Evolutionary conservation across 23 red algal species (phyloP).

Genomic region (Gracilaria domingensis): DNA sequence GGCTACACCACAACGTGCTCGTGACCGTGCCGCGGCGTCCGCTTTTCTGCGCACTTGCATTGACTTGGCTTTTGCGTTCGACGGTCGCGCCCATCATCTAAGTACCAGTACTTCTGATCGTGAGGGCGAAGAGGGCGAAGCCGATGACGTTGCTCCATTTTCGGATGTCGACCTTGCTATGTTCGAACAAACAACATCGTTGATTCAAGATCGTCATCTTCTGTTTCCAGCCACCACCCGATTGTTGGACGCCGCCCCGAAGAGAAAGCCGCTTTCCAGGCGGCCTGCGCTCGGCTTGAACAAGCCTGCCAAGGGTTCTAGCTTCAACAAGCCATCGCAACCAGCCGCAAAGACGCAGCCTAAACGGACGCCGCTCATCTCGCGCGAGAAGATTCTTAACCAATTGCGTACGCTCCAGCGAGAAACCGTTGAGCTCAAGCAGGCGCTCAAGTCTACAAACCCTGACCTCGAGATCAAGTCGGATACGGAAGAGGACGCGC

Average conservation of each 20-base stretch:
- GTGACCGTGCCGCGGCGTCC: constrained; percentile 38
- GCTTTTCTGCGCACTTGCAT: constrained; percentile 41
- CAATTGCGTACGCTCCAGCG: constrained; percentile 17
- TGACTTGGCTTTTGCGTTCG: constrained; percentile 48
- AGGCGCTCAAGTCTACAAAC: not conserved
- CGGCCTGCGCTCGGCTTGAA: not conserved
- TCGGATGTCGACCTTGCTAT: not conserved
- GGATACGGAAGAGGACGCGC: not conserved
- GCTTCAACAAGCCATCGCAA: not conserved
- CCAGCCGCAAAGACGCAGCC: not conserved
- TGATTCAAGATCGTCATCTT: not conserved
- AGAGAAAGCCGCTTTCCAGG: not conserved
- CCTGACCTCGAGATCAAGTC: not conserved
- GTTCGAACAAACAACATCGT: not conserved
- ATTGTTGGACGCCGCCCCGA: not conserved
- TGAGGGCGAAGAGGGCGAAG: not conserved
- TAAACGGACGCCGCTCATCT: constrained; percentile 3
- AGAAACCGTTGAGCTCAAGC: not conserved
- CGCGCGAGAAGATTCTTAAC: constrained; percentile 12
- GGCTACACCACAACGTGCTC: not conserved
- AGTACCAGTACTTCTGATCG: not conserved
- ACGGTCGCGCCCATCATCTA: not conserved
- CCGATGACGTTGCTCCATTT: not conserved
- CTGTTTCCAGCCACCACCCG: constrained; percentile 14
- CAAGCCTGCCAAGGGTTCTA: not conserved